Evolutionary conservation across 495 filamentous ascomycete species (phyloP), one percentile per base, ranked within the genome.

Genomic region (Podospora tetraspora): DNA sequence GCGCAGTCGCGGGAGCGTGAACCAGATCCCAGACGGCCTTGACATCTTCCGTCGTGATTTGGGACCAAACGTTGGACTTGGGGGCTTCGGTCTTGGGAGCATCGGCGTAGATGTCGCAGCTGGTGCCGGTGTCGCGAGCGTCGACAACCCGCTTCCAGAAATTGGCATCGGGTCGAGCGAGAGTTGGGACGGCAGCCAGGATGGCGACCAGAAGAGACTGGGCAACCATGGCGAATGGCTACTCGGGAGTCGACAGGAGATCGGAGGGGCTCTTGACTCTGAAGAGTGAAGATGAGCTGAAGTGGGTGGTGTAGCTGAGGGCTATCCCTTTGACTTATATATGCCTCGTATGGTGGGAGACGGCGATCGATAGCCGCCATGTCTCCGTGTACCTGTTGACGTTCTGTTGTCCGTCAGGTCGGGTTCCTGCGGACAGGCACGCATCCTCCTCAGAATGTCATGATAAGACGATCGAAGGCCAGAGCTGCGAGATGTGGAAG

Each of bases 41-140:
- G 29, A 70, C 72, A 57, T 79, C 77, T 22, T 71, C 72, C 0
- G 71, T 66, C 5, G 74, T 67, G 63, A 79, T 77, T 22, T 73
- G 74, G 27, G 74, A 61, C 75, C 75, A 79, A 16, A 72, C 64
- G 67, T 76, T 79, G 7, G 59, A 23, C 52, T 77, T 79, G 58
- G 74, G 71, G 1, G 75, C 77, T 29, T 68, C 68, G 57, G 66
- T 63, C 16, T 63, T 37, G n/a, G 71, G 68, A 3, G 71, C 68
- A 19, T 58, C 37, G 21, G 70, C 71, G 10, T 66, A 70, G 29
- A 70, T n/a, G 23, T 65, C 68, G 59, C 71, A 72, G 62, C 62
- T 62, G 3, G 43, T 52, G 12, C 37, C 29, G 1, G 61, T 62
- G 59, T 58, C 59, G 30, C 25, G 25, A 5, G 61, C 19, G 43